Conservation (phyloP, 2,329 filamentous ascomycete species). For the Ophiocordyceps camponoti-leonardi region DNA sequence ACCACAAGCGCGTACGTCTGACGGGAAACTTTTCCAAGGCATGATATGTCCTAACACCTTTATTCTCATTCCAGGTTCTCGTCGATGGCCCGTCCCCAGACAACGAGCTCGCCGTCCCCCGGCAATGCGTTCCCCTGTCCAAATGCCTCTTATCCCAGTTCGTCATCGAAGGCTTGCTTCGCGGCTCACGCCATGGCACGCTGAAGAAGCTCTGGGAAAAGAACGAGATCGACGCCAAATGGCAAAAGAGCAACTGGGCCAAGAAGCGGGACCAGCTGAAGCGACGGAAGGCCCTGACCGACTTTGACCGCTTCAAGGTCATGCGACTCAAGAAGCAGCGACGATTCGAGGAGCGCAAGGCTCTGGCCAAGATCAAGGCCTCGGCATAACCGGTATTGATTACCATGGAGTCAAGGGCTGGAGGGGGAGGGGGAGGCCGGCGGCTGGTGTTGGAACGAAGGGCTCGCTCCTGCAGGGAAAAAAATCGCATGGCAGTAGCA, state of each 20-base stretch:
- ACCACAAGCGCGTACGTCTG: constrained; percentile 92
- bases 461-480: constrained; percentile 18
- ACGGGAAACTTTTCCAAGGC: too few relatives aligned
- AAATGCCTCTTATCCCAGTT: constrained; percentile 80
- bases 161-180: constrained; percentile 71
- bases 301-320: constrained; percentile 99
- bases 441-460: constrained; percentile 20
- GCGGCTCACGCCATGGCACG: constrained; percentile 63
- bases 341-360: constrained; percentile 95
- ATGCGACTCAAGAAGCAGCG: constrained; percentile 99
- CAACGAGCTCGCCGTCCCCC: constrained; percentile 62
- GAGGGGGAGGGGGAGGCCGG: constrained; percentile 10
- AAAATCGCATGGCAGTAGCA: constrained; percentile 11
- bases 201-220: constrained; percentile 86
- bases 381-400: constrained; percentile 43
- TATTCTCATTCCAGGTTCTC: constrained; percentile 50
- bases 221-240: constrained; percentile 82
- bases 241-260: constrained; percentile 79
- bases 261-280: constrained; percentile 79
- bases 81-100: constrained; percentile 85
- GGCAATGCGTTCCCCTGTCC: constrained; percentile 70
- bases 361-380: constrained; percentile 81
- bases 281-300: constrained; percentile 79
- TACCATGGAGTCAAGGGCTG: constrained; percentile 10
- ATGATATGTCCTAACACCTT: constrained; percentile 14